Base-by-base conservation (phyloP, 768 basidiomycete species). In the Mycena sanguinolenta region DNA sequence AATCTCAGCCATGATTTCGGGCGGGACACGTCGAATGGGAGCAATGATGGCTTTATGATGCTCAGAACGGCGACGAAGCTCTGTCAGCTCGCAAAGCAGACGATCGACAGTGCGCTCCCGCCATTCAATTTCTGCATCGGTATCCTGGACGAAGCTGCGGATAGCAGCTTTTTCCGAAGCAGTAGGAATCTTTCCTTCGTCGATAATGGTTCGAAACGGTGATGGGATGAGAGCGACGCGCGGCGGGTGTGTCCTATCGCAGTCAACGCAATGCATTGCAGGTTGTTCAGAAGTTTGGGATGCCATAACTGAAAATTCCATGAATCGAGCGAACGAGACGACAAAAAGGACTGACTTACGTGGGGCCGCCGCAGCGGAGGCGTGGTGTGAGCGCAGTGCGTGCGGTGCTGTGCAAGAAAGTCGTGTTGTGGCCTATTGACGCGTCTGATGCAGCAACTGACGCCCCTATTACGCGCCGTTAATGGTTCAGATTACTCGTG, bases 21-120 rank as follows among this genome's bases (percentile, higher is more conserved):
- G 42, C 16, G 60, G 46, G 13, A 62, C 32, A 16, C 60, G 60
- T 27, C 30, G 32, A 17, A 62, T 62, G 32, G 60, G 60, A n/a
- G 60, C 59, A 27, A 62, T 50, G n/a, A 62, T 34, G 21, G 14
- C n/a, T 16, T 50, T 50, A 30, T 62, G 46, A 30, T 50, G 46
- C 46, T 62, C 46, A 7, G 60, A 34, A 50, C 60, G n/a, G 16
- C 46, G 59, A 23, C 44, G 44, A 34, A 61, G 59, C 21, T 61
- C 59, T 9, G 44, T 30, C 9, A 46, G 21, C 34, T 61, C 44
- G 44, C 60, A 62, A 16, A 16, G 32, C 19, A 62, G 60, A 4
- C 46, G 44, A 49, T 34, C 46, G 16, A 60, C 49, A 19, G 19
- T n/a, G 28, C 5, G 19, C 44, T 49, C n/a, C 19, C 30, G 30